Conservation (phyloP, 2,329 filamentous ascomycete species). For the Diaporthe capsici region DNA sequence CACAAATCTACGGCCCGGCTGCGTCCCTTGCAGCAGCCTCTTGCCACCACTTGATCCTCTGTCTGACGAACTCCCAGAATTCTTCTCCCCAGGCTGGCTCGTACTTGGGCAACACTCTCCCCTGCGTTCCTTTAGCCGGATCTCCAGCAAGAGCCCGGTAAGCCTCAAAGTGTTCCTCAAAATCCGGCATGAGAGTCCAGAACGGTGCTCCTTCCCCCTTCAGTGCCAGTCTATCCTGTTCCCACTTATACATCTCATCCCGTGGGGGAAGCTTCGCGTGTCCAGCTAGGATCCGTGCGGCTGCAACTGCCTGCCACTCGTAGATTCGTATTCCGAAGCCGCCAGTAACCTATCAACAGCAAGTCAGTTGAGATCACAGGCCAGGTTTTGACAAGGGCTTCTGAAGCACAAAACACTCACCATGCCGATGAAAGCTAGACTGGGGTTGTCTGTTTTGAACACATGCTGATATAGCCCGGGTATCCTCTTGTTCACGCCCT, state of each 20-base stretch:
- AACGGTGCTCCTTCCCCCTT: conserved; percentile 64
- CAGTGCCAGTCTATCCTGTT: conserved; percentile 48
- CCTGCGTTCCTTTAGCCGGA: not conserved
- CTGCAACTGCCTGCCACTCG: conserved; percentile 56
- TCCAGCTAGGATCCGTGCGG: conserved; percentile 52
- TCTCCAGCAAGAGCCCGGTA: conserved; percentile 1
- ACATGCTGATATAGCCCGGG: conserved; percentile 55
- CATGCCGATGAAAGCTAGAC: conserved; percentile 53
- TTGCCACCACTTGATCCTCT: conserved; percentile 23
- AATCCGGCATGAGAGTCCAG: conserved; percentile 14
- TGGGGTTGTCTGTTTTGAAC: conserved; percentile 53
- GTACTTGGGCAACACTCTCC: conserved; percentile 1
- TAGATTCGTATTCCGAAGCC: conserved; percentile 56
- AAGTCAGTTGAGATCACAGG: not conserved
- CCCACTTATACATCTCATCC: conserved; percentile 65
- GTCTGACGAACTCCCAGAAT: conserved; percentile 4
- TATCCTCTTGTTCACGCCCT: conserved; percentile 57
- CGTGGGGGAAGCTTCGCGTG: conserved; percentile 60
- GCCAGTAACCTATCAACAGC: conserved; percentile 47
- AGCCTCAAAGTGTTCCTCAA: conserved; percentile 9
- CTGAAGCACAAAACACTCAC: conserved; percentile 44
- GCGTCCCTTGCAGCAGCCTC: not conserved
- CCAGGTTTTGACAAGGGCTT: too few species aligned
- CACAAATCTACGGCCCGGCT: not conserved
- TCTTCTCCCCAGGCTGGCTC: conserved; percentile 9